Evolutionary conservation across 78 protist species (phyloP).

Genomic region (slime mould (Dictyostelium discoideum)): dicty_2.7 NC_007089.4:3651501-3652000

Average conservation of each 20-base stretch:
- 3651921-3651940: conserved; percentile 10
- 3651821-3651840: conserved; percentile 46
- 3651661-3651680: conserved; percentile 69
- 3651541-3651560: neutral
- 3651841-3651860: conserved; percentile 65
- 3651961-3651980: neutral
- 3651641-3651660: conserved; percentile 66
- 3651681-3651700: conserved; percentile 71
- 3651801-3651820: conserved; percentile 32
- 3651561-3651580: neutral
- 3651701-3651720: conserved; percentile 69
- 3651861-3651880: conserved; percentile 35
- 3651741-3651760: conserved; percentile 2
- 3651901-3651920: neutral
- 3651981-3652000: neutral
- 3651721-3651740: conserved; percentile 75
- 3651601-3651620: neutral
- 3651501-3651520: neutral
- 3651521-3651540: neutral
- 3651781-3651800: conserved; percentile 30
- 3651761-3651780: neutral
- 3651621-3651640: conserved; percentile 25
- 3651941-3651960: neutral
- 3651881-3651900: conserved; percentile 19
- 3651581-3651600: neutral